Conservation (phyloP, 1,284 basidiomycete species). For the Trametes polyzona region DNA sequence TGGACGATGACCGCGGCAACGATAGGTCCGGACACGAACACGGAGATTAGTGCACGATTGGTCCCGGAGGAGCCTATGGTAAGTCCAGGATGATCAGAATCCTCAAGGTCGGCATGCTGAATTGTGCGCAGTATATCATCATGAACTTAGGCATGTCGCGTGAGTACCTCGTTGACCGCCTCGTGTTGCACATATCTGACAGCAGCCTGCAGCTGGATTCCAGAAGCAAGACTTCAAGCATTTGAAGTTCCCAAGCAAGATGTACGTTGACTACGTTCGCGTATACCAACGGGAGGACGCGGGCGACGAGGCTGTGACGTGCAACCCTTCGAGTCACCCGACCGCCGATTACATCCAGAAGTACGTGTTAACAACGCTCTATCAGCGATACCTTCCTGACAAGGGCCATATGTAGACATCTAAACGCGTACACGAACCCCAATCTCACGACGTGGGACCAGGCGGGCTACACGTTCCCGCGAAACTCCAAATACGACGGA, state of each 20-base stretch:
- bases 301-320: constrained; percentile 58
- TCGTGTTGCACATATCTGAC: background rate
- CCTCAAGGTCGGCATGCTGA: background rate
- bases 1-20: constrained; percentile 71
- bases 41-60: constrained; percentile 61
- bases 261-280: constrained; percentile 80
- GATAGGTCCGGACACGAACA: constrained; percentile 59
- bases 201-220: constrained; percentile 53
- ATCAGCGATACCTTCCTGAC: background rate
- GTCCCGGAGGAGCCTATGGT: constrained; percentile 84
- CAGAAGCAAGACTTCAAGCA: constrained; percentile 69
- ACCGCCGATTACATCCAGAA: constrained; percentile 51
- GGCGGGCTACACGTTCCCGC: constrained; percentile 71
- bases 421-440: constrained; percentile 67
- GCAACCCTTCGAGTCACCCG: constrained; percentile 65
- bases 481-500: constrained; percentile 57
- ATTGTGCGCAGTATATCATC: constrained; percentile 62
- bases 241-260: constrained; percentile 67
- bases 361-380: constrained; percentile 24
- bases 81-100: constrained; percentile 27
- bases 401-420: constrained; percentile 52
- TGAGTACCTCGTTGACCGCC: constrained; percentile 46
- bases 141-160: constrained; percentile 76
- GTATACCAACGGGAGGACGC: constrained; percentile 73
- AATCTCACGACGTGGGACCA: constrained; percentile 78